A percentile compares a stretch with the other conserved stretches of the same genome.
Conservation (phyloP, 768 basidiomycete genomes). For the Astraeus odoratus region DNA sequence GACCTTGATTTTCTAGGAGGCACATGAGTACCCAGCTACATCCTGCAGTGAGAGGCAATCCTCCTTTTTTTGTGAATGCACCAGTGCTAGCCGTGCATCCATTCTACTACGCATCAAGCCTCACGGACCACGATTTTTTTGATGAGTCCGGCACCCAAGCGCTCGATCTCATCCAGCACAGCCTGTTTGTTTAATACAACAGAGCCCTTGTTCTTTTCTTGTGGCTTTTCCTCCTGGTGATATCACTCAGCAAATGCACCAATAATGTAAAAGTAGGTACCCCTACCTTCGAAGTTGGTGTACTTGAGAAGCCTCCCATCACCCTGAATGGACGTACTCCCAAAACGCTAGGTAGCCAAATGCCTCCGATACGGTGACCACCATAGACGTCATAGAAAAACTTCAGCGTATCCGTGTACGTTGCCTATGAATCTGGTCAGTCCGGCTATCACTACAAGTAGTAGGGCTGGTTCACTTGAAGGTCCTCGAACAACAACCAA, state of each 20-base stretch:
- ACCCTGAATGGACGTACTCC: slow-evolving; percentile 68
- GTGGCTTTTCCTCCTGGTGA: slow-evolving; percentile 22
- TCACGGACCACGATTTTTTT: slow-evolving; percentile 32
- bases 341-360: slow-evolving; percentile 78
- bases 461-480: slow-evolving; percentile 50
- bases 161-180: slow-evolving; percentile 67
- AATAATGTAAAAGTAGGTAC: background rate
- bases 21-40: too few relatives aligned
- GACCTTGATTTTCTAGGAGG: too few relatives aligned
- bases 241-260: slow-evolving; percentile 3
- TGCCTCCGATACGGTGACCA: slow-evolving; percentile 68
- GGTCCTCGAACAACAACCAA: slow-evolving; percentile 53
- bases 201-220: slow-evolving; percentile 47
- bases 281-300: slow-evolving; percentile 38
- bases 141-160: slow-evolving; percentile 67
- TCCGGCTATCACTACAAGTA: background rate
- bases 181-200: slow-evolving; percentile 63
- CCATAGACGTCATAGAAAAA: slow-evolving; percentile 84
- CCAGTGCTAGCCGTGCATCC: too few relatives aligned
- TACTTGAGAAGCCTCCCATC: slow-evolving; percentile 72
- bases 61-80: too few relatives aligned
- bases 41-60: too few relatives aligned
- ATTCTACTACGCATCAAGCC: background rate
- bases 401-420: slow-evolving; percentile 70
- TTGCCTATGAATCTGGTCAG: slow-evolving; percentile 35